phyloP scores from a whole-genome alignment of 2,329 filamentous ascomycete genomes.

The Sarocladium brachiariae region DNA sequence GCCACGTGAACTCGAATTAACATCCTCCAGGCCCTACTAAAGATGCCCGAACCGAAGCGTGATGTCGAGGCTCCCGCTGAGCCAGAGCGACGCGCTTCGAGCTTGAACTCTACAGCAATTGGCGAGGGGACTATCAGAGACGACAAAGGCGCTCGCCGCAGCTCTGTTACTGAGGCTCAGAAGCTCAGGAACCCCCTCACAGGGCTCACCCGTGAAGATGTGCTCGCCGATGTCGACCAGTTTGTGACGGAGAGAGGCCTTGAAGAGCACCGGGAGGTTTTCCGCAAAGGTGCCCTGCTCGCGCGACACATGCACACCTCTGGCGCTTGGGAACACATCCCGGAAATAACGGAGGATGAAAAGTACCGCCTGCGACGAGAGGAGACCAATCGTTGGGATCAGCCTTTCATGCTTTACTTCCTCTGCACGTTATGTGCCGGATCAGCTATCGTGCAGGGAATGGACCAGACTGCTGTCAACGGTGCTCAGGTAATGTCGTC shows the following conservation, averaged over 20 bases:
- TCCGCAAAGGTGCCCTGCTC: conserved; percentile 44
- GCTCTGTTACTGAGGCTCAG: conserved; percentile 18
- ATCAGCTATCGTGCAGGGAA: conserved; percentile 56
- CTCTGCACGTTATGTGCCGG: conserved; percentile 28
- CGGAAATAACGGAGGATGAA: conserved; percentile 21
- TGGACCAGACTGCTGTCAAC: conserved; percentile 60
- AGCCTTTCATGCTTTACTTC: conserved; percentile 28
- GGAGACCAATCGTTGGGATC: conserved; percentile 23
- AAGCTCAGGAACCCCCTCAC: conserved; percentile 24
- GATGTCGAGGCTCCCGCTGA: conserved; percentile 20
- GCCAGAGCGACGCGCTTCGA: conserved; percentile 13
- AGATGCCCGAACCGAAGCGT: conserved; percentile 19
- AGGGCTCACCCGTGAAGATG: conserved; percentile 21
- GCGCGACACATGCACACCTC: conserved; percentile 36
- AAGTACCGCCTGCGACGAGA: conserved; percentile 23
- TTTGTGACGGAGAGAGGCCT: conserved; percentile 30
- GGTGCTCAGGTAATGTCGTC: conserved; percentile 48
- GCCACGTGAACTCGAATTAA: too few relatives aligned
- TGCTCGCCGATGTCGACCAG: conserved; percentile 27
- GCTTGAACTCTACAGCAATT: conserved; percentile 16
- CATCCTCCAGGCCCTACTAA: conserved; percentile 9
- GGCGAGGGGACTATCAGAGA: conserved; percentile 14
- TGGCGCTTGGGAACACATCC: conserved; percentile 22
- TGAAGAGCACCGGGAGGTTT: conserved; percentile 31
- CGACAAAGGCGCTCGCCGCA: conserved; percentile 11